phyloP scores from a whole-genome alignment of 441 rosid genomes.

The Aquilaria agallochum region DNA sequence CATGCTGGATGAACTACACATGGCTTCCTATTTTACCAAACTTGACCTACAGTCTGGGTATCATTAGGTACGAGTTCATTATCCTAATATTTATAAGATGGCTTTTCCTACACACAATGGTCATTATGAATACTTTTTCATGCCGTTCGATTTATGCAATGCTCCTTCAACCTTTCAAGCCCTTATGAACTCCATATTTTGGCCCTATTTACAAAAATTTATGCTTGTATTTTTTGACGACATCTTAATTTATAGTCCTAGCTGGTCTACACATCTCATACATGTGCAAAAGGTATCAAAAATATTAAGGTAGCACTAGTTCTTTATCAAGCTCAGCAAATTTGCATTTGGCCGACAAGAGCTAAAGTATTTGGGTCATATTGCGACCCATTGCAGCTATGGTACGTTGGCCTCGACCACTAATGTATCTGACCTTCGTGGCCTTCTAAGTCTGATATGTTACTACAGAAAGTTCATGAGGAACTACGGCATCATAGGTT shows the following conservation, averaged over 20 bases:
- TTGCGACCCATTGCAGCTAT: background rate
- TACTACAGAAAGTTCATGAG: background rate
- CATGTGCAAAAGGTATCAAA: background rate
- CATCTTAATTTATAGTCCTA: background rate
- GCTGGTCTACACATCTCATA: background rate
- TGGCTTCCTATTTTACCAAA: background rate
- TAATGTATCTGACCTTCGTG: background rate
- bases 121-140: background rate
- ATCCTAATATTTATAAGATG: background rate
- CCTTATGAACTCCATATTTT: background rate
- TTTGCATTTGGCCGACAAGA: background rate
- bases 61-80: background rate
- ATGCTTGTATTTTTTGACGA: constrained; percentile 1
- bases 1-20: no score
- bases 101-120: background rate
- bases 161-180: background rate
- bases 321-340: background rate
- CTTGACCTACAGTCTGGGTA: background rate
- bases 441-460: background rate
- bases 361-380: background rate
- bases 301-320: background rate
- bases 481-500: background rate
- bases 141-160: background rate
- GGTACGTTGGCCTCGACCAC: background rate
- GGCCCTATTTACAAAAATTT: background rate